Evolutionary conservation across 768 basidiomycete genomes (phyloP).

Genomic region (Boletellus ananas): DNA sequence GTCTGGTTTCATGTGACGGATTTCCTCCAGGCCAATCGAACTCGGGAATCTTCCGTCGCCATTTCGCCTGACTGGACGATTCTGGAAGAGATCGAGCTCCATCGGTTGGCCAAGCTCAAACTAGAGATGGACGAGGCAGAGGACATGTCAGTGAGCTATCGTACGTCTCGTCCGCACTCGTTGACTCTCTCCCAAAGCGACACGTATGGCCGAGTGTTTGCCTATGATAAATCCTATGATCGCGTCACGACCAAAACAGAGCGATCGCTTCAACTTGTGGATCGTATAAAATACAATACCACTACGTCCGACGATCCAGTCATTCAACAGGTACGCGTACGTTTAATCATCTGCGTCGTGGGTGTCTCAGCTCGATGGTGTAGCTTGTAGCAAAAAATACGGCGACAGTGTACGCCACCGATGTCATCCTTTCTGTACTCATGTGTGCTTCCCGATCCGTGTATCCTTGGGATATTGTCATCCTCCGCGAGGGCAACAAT

Average conservation of each 20-base stretch:
- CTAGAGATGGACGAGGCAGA: constrained; percentile 94
- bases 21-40: constrained; percentile 60
- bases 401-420: constrained; percentile 90
- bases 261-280: constrained; percentile 84
- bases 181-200: constrained; percentile 46
- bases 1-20: not conserved
- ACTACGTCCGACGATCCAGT: constrained; percentile 98
- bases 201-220: constrained; percentile 83
- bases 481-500: constrained; percentile 88
- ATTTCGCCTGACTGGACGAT: constrained; percentile 93
- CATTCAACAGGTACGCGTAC: constrained; percentile 71
- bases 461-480: constrained; percentile 98
- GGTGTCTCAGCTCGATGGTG: constrained; percentile 4
- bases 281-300: constrained; percentile 95
- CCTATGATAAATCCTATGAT: constrained; percentile 94
- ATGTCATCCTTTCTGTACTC: constrained; percentile 89
- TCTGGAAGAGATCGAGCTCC: constrained; percentile 96
- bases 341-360: not conserved
- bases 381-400: constrained; percentile 78
- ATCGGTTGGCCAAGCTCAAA: constrained; percentile 83
- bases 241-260: constrained; percentile 93
- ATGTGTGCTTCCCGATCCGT: constrained; percentile 96
- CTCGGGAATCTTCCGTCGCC: constrained; percentile 88
- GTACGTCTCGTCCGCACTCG: not conserved
- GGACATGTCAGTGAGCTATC: constrained; percentile 61